A percentile compares a stretch with the other conserved stretches of the same genome.
Evolutionary conservation across 495 filamentous ascomycete genomes (phyloP).

Genomic region (Penicillium ochrochloron): DNA sequence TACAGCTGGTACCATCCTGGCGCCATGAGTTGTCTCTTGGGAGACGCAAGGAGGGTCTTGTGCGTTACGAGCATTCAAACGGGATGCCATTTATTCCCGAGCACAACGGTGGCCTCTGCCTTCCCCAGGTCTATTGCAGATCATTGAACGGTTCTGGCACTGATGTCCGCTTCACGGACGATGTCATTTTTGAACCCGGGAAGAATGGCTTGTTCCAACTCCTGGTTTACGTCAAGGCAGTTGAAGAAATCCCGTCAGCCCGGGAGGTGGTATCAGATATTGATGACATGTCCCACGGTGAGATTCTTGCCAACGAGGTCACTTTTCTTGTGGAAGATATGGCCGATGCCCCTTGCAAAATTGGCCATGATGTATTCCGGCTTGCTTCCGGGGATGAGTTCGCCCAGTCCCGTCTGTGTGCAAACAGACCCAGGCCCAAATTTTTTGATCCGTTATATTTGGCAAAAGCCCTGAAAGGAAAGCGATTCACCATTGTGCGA

Average conservation of each 20-base stretch:
- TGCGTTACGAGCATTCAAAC: conserved; percentile 28
- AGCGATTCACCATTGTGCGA: conserved; percentile 28
- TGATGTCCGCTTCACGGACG: conserved; percentile 31
- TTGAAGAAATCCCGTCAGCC: conserved; percentile 14
- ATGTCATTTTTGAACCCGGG: conserved; percentile 27
- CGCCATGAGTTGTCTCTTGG: conserved; percentile 37
- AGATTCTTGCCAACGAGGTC: conserved; percentile 18
- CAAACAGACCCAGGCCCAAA: conserved; percentile 25
- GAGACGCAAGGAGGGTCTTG: conserved; percentile 31
- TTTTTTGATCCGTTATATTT: conserved; percentile 27
- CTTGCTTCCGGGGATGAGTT: conserved; percentile 33
- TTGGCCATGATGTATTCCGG: conserved; percentile 11
- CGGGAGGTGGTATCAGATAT: conserved; percentile 17
- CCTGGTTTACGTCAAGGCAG: conserved; percentile 26
- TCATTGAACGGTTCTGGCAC: neutral
- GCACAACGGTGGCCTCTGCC: conserved; percentile 32
- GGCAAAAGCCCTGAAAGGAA: conserved; percentile 19
- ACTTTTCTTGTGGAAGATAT: conserved; percentile 28
- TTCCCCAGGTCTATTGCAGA: conserved; percentile 42
- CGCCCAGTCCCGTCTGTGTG: conserved; percentile 26
- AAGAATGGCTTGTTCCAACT: conserved; percentile 34
- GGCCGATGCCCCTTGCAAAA: neutral
- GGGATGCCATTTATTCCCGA: conserved; percentile 42
- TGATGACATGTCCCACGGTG: conserved; percentile 21
- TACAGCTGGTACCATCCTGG: conserved; percentile 38